Evolutionary conservation across 257 asterid genomes (phyloP).

Genomic region (Solanum etuberosum): DNA sequence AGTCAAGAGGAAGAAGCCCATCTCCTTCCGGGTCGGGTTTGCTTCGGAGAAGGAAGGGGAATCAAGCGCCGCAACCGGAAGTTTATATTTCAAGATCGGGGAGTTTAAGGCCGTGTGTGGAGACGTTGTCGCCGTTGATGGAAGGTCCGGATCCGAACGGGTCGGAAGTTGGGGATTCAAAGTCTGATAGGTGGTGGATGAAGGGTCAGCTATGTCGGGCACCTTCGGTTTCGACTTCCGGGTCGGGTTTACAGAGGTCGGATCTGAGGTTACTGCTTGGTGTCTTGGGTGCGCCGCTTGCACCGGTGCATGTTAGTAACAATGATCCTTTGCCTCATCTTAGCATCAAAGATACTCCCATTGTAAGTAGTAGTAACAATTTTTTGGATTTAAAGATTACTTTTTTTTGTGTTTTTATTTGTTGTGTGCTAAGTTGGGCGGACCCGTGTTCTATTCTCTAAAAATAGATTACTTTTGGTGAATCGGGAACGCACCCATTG

Average conservation of each 20-base stretch:
- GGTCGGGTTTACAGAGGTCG: constrained; percentile 45
- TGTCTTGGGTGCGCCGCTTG: constrained; percentile 70
- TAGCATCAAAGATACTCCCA: constrained; percentile 21
- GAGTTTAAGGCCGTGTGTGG: constrained; percentile 43
- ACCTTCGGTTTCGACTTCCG: constrained; percentile 17
- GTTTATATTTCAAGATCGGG: constrained; percentile 47
- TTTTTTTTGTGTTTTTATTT: neutral
- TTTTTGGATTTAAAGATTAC: neutral
- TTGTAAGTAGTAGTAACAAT: neutral
- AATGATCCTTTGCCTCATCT: constrained; percentile 35
- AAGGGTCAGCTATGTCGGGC: constrained; percentile 48
- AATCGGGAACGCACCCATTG: neutral
- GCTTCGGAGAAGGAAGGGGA: constrained; percentile 36
- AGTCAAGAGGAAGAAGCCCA: constrained; percentile 44
- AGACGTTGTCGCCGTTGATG: constrained; percentile 45
- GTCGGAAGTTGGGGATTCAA: constrained; percentile 34
- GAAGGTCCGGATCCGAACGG: constrained; percentile 62
- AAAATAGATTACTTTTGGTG: neutral
- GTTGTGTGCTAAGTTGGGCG: neutral
- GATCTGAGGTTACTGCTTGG: constrained; percentile 79
- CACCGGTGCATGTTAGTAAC: constrained; percentile 73
- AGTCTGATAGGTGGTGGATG: constrained; percentile 39
- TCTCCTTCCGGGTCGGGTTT: constrained; percentile 60
- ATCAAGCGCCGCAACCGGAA: constrained; percentile 36
- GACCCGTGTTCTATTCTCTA: neutral